Percentiles rank a stretch among this genome's conserved stretches.
These are phyloP conservation scores for Penicillium angulare DNA, from an alignment of 495 filamentous ascomycete genomes.

Conservation along the genomic window DNA sequence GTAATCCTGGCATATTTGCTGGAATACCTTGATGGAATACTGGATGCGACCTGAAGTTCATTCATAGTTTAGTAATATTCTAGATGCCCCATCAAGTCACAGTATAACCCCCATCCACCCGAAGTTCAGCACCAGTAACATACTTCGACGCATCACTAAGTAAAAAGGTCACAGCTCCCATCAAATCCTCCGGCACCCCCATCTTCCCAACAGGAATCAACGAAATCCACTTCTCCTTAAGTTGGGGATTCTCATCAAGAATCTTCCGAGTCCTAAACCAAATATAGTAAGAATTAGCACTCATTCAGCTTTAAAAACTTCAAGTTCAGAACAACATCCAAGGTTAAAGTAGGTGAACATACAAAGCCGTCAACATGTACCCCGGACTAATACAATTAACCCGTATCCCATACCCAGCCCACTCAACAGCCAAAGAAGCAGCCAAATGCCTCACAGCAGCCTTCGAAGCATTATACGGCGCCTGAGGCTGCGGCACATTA, in stretches of 20 bases:
- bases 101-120: constrained; percentile 92
- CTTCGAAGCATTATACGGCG: constrained; percentile 88
- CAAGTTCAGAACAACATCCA: too few species aligned
- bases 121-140: constrained; percentile 85
- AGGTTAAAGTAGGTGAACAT: constrained; percentile 4
- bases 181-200: constrained; percentile 87
- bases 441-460: constrained; percentile 84
- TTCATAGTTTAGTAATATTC: too few species aligned
- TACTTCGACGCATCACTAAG: constrained; percentile 82
- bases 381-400: constrained; percentile 91
- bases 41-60: too few species aligned
- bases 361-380: constrained; percentile 92
- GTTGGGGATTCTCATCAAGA: constrained; percentile 84
- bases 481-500: constrained; percentile 92
- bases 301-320: neutral
- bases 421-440: constrained; percentile 80
- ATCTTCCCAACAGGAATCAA: constrained; percentile 89
- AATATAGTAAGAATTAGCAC: neutral
- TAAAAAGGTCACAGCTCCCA: constrained; percentile 89
- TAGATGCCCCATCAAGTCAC: constrained; percentile 56
- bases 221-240: constrained; percentile 83
- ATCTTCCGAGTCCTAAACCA: constrained; percentile 81
- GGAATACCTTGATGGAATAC: too few species aligned
- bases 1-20: too few species aligned
- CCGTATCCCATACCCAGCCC: constrained; percentile 78